Conservation (phyloP, 2,329 filamentous ascomycete species). For the Colletotrichum sublineola region DNA sequence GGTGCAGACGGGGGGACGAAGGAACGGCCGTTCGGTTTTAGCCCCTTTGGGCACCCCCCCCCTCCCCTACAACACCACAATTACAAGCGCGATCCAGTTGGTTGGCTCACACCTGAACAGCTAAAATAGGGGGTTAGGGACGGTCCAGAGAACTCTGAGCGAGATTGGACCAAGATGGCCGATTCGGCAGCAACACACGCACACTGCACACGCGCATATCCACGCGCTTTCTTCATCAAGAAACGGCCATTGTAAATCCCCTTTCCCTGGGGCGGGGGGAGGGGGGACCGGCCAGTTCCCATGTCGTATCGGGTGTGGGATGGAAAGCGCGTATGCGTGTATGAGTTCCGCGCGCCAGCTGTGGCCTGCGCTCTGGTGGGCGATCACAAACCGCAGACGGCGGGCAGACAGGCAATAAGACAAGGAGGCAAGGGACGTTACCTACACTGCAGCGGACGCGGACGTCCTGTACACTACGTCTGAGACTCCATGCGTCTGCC, state of each 20-base stretch:
- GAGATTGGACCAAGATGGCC: not conserved
- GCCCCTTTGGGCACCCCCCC: too few relatives aligned
- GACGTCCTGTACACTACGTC: not conserved
- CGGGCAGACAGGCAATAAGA: not conserved
- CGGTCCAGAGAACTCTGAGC: not conserved
- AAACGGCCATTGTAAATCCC: not conserved
- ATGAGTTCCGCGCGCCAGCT: not conserved
- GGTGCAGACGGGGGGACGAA: not conserved
- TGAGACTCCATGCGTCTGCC: not conserved
- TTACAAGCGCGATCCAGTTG: too few relatives aligned
- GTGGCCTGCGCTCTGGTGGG: not conserved
- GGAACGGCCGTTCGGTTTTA: too few relatives aligned
- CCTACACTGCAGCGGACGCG: not conserved
- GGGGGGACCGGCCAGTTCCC: too few relatives aligned
- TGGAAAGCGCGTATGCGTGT: not conserved
- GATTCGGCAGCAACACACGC: not conserved
- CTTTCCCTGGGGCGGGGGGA: too few relatives aligned
- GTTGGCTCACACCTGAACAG: not conserved
- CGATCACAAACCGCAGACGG: not conserved
- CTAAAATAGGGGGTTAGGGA: not conserved
- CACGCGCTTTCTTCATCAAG: not conserved
- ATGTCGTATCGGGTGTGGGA: not conserved
- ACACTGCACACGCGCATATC: not conserved
- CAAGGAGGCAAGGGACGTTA: not conserved
- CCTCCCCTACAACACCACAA: too few relatives aligned